phyloP scores from a whole-genome alignment of 805 yeast genomes.

The Cephaloascus albidus region DNA sequence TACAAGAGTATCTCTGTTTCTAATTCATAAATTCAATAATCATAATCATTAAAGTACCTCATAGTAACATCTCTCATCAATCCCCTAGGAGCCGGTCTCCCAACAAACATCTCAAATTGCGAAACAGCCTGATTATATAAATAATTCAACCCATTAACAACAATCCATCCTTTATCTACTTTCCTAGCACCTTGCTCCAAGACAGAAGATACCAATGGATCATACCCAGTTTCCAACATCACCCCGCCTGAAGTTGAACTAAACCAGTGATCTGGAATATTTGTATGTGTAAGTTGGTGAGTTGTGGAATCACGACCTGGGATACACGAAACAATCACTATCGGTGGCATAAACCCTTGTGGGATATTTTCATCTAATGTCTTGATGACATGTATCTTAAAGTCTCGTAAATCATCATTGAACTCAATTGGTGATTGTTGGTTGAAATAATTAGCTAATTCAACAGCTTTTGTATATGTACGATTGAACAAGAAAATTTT shows the following conservation, averaged over 20 bases:
- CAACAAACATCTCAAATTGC: constrained; percentile 10
- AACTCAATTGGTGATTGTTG: constrained; percentile 4
- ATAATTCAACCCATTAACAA: constrained; percentile 8
- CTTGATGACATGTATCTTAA: constrained; percentile 1
- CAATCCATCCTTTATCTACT: constrained; percentile 7
- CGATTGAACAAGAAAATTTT: constrained; percentile 7
- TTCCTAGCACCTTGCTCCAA: constrained; percentile 2
- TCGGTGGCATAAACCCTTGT: constrained; percentile 2
- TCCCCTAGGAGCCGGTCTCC: constrained; percentile 9
- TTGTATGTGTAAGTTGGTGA: constrained; percentile 2
- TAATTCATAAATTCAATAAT: too few species aligned
- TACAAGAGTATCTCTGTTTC: too few species aligned
- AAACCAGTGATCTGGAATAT: constrained; percentile 7
- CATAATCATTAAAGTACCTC: background rate
- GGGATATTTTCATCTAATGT: background rate
- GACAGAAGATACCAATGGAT: constrained; percentile 6
- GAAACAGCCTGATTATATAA: constrained; percentile 7
- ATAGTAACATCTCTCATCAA: constrained; percentile 4
- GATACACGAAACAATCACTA: constrained; percentile 5
- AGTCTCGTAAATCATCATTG: background rate
- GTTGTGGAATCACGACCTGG: constrained; percentile 5
- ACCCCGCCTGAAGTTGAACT: constrained; percentile 8
- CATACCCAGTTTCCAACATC: constrained; percentile 7
- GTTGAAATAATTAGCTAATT: constrained; percentile 5
- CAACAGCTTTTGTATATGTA: constrained; percentile 3